phyloP scores from a whole-genome alignment of 1,284 basidiomycete genomes.

The Ceratobasidium sp. region DNA sequence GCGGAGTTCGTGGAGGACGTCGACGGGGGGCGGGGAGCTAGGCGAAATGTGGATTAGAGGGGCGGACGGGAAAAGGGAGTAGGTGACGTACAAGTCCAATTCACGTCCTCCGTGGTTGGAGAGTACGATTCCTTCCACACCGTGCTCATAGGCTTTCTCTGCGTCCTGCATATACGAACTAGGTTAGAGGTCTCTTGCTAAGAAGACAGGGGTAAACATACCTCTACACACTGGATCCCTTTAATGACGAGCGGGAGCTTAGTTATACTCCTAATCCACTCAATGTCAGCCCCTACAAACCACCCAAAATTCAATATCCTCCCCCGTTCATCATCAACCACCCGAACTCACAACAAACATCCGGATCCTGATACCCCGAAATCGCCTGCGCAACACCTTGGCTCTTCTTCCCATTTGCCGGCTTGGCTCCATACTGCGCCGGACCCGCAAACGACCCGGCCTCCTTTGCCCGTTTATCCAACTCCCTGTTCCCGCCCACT shows the following conservation, averaged over 20 bases:
- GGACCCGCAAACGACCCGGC: slow-evolving; percentile 47
- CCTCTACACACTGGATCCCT: slow-evolving; percentile 44
- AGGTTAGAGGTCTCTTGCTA: neutral
- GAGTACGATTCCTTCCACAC: slow-evolving; percentile 57
- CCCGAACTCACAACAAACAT: slow-evolving; percentile 51
- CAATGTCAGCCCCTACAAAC: slow-evolving; percentile 44
- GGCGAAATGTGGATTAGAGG: slow-evolving; percentile 14
- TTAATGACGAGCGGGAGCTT: slow-evolving; percentile 43
- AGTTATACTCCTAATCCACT: slow-evolving; percentile 46
- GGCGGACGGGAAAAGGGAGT: neutral
- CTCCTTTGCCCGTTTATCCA: slow-evolving; percentile 65
- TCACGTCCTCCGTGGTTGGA: slow-evolving; percentile 56
- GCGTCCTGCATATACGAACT: slow-evolving; percentile 51
- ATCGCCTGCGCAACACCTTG: slow-evolving; percentile 59
- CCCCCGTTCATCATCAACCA: neutral
- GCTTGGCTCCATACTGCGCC: slow-evolving; percentile 50
- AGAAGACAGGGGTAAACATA: neutral
- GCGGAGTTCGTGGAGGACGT: slow-evolving; percentile 56
- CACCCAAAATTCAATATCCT: neutral
- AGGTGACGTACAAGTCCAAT: slow-evolving; percentile 48
- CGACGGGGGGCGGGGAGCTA: slow-evolving; percentile 56
- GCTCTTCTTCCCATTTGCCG: slow-evolving; percentile 46
- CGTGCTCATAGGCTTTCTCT: slow-evolving; percentile 54
- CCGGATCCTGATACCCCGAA: slow-evolving; percentile 59
- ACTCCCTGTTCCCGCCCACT: slow-evolving; percentile 85